Evolutionary conservation across 805 yeast genomes (phyloP), one percentile per base, ranked within the genome.

Genomic region (Debaryomyces tyrocola): DNA sequence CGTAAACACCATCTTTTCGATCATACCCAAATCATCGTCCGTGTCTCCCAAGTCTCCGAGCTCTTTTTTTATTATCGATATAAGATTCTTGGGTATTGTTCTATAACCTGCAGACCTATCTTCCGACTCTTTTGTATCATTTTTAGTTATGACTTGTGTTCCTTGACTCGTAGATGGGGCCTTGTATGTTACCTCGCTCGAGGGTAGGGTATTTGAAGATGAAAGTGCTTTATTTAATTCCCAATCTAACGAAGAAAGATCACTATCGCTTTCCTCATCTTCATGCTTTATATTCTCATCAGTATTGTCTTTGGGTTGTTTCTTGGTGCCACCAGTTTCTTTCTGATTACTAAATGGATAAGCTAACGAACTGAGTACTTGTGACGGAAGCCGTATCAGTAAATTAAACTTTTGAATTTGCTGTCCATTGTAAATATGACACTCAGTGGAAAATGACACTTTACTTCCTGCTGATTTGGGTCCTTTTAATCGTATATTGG

Each of bases 1-100:
- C 6, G 75, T 58, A 47, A 71, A 72, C 0, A 66, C 56, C 46
- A 70, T 55, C 40, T 64, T 69, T n/a, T 68, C 70, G 20, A 69
- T 59, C 45, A 68, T 62, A 14, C 62, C 67, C 14, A 65, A 44
- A 20, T 64, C 72, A 29, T 59, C 67, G 28, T 62, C 66, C n/a
- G 59, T 66, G 33, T 47, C 52, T 12, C 45, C 44, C 34, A 57
- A 53, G 6, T 54, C 42, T 11, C 57, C 54, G 15, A 68, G 51
- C 31, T 69, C 73, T 31, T 57, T 48, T 37, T 55, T 52, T n/a
- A 69, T 48, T 10, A 67, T 56, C 7, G 65, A 61, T 11, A 57
- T 47, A 6, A 67, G 53, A 41, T 66, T 66, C 7, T 57, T 57
- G 6, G 73, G 72, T 14, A 66, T 56, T 14, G 54, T 52, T 33